Evolutionary conservation across 2,329 filamentous ascomycete genomes (phyloP), one percentile per base, ranked within the genome.

Genomic region (Aspergillus ochraceoroseus): DNA sequence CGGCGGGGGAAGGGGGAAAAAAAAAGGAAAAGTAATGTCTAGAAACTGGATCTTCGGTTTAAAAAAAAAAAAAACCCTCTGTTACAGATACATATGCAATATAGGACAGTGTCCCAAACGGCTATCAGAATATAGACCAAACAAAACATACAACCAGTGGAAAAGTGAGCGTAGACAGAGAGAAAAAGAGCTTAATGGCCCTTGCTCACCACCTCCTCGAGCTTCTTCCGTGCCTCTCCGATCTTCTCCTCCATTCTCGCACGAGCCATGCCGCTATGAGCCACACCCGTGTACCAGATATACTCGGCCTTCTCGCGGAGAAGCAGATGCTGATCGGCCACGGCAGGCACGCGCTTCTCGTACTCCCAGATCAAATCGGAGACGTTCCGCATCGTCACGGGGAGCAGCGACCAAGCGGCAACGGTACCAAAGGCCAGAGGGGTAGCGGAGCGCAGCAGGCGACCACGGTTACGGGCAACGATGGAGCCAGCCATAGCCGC

Each of bases 401-500:
- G 92, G 33, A 98, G 70, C 26, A 95, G 81, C 46, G 81, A 74
- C 80, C 88, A 92, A 44, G 86, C 88, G 41, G 88, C 85, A 41
- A 81, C 81, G 48, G 94, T 71, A 52, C 89, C 92, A 29, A 95
- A 79, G 13, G 82, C 81, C 34, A 90, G 67, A 7, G 92, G 92
- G 2, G 85, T 76, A 2, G 82, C 73, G 38, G 83, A 81, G 53
- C 92, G 82, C 38, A 98, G 71, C 48, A 95, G 64, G 48, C 96
- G 76, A 65, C 85, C 89, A 55, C 90, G 82, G 73, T 94, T 94
- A 49, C 90, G 81, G 40, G 86, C 80, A 40, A 95, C 73, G 63
- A 98, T 96, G 66, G 81, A 88, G 54, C 90, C 92, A 23, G 92
- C 87, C 89, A 98, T 95, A 56, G 87, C 82, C 28, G 89, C 83